Percentiles rank a stretch among this genome's conserved stretches.
These are phyloP conservation scores for Trichoderma harzianum DNA, from an alignment of 2,329 filamentous ascomycete genomes.

Conservation along the genomic window DNA sequence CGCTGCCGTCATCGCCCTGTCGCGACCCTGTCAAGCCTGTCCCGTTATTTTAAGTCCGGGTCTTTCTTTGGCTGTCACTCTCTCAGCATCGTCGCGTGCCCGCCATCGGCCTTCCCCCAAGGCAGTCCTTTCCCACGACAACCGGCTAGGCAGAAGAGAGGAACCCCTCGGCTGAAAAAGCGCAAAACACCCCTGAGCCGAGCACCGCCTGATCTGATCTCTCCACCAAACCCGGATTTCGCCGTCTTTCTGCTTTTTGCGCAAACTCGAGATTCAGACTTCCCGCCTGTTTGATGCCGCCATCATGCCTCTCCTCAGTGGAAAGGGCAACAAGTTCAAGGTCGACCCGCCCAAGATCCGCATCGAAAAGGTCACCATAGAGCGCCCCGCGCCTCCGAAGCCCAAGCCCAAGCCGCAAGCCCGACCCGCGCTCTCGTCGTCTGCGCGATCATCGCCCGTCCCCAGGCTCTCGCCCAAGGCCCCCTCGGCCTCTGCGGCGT, in stretches of 20 bases:
- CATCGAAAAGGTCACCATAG: constrained; percentile 51
- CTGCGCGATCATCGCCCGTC: constrained; percentile 34
- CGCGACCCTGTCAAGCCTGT: constrained; percentile 16
- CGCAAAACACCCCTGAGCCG: constrained; percentile 10
- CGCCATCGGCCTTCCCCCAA: constrained; percentile 13
- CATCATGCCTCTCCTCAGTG: constrained; percentile 40
- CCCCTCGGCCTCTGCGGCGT: background rate
- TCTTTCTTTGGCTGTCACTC: background rate
- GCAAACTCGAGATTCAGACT: background rate
- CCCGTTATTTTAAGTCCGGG: background rate
- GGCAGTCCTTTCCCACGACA: background rate
- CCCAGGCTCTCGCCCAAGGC: constrained; percentile 42
- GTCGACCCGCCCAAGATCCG: constrained; percentile 48
- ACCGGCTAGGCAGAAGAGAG: constrained; percentile 5
- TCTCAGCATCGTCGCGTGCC: constrained; percentile 13
- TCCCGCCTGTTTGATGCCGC: constrained; percentile 1
- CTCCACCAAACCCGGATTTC: background rate
- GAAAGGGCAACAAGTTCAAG: constrained; percentile 49
- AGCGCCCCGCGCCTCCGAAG: constrained; percentile 35
- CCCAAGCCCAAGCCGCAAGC: constrained; percentile 35
- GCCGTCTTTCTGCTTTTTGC: background rate
- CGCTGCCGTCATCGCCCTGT: constrained; percentile 16
- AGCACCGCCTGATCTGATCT: constrained; percentile 3
- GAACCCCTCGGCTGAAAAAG: constrained; percentile 8
- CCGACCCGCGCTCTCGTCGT: constrained; percentile 24